Percentiles rank a stretch among this genome's conserved stretches.
These are phyloP conservation scores for Mycena latifolia DNA, from an alignment of 768 basidiomycete genomes.

Conservation along the genomic window DNA sequence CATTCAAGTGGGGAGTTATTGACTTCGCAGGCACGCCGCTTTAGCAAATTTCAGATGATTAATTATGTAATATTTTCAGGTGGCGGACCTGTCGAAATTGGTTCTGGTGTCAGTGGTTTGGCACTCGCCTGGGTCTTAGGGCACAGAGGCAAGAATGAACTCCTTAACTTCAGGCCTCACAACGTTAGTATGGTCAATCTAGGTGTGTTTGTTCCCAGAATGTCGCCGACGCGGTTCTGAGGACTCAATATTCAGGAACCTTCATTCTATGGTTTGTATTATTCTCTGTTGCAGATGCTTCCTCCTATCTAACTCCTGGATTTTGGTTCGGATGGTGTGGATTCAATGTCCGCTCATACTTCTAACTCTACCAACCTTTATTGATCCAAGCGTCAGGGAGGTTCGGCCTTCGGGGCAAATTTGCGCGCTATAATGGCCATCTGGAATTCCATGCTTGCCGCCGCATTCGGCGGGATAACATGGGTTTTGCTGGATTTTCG, in stretches of 20 bases:
- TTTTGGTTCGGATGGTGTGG: constrained; percentile 65
- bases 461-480: constrained; percentile 84
- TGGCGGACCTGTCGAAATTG: constrained; percentile 91
- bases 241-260: constrained; percentile 11
- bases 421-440: constrained; percentile 87
- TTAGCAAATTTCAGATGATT: neutral
- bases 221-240: too few species aligned
- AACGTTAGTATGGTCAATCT: constrained; percentile 87
- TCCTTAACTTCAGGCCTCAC: constrained; percentile 88
- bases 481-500: constrained; percentile 89
- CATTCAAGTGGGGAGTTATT: constrained; percentile 83
- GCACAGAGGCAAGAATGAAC: constrained; percentile 76
- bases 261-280: constrained; percentile 25
- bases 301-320: too few species aligned
- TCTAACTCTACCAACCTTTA: too few species aligned
- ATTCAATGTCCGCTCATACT: too few species aligned
- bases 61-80: constrained; percentile 53
- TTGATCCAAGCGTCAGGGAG: too few species aligned
- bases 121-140: constrained; percentile 92
- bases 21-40: constrained; percentile 84
- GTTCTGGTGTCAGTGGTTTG: constrained; percentile 86
- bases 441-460: constrained; percentile 91
- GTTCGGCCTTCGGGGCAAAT: constrained; percentile 90
- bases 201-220: constrained; percentile 66
- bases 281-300: too few species aligned